Evolutionary conservation across 192 early-diverging fungal species (phyloP), one percentile per base, ranked within the genome.

Genomic region (Podila horticola): DNA sequence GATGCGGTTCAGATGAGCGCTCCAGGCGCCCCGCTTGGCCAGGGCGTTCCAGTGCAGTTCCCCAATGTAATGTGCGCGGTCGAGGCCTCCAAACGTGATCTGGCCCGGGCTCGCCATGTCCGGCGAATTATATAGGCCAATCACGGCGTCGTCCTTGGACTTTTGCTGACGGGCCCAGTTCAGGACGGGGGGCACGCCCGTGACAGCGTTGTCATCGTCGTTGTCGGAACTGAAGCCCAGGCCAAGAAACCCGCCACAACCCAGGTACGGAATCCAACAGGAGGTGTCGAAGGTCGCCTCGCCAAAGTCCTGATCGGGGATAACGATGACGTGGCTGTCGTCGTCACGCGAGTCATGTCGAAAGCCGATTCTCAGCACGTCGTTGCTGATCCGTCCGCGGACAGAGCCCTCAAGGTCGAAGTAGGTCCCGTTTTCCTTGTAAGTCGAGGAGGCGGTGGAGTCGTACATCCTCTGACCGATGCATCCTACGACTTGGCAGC

Each of bases 191-290:
- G 98, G 97, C 29, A 93, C 93, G 20, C 95, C 94, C 41, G 88
- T 83, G 22, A 90, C 82, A 15, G 97, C 93, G 10, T 93, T 89
- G 74, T 94, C 93, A 51, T 83, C 86, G 60, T 95, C 93, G 74
- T 92, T 93, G 26, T 90, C 96, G 17, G 97, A 84, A 13, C 97
- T 97, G 41, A 98, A 86, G 72, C 98, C 95, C 19, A 97, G 97
- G 83, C 98, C 97, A 62, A 99, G 97, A 12, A 90, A 82, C 9
- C 34, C 34, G 22, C 93, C 96, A 72, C 66, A 97, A 86, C 0
- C 95, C 95, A 12, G 97, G 96, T 72, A 97, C 96, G 34, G 34
- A 10, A 45, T 15, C 41, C 41, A 45, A 13, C 41, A 17, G 11
- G 15, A 45, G 41, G 13, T 10, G 34, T 45, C 41, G 15, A 45